These are phyloP conservation scores for Puccinellia tenuiflora DNA, from an alignment of 176 grass and related monocot species.

Conservation along the genomic window DNA sequence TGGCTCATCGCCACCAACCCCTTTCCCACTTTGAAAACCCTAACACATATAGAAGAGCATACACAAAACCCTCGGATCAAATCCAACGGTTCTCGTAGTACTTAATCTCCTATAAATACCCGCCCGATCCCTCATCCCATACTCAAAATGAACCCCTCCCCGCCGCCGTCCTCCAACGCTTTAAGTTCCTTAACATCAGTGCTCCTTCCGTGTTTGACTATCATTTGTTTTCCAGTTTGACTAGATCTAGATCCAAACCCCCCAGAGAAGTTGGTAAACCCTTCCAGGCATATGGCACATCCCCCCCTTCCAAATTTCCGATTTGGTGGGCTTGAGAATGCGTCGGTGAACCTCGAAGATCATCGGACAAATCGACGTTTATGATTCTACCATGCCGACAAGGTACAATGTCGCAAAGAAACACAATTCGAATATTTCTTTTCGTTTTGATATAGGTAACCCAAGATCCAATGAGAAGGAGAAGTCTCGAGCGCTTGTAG, in stretches of 20 bases:
- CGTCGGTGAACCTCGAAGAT: fast-evolving
- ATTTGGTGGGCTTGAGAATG: not conserved
- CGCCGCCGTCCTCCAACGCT: not conserved
- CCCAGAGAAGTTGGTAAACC: not conserved
- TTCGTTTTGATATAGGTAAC: no score
- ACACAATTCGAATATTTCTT: no score
- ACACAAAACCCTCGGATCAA: not conserved
- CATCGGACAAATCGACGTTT: not conserved
- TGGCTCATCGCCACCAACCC: fast-evolving
- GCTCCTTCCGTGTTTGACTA: not conserved
- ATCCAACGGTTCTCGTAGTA: not conserved
- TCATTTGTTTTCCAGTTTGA: not conserved
- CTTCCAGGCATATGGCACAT: not conserved
- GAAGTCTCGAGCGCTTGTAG: no score
- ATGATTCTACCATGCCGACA: not conserved
- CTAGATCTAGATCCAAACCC: not conserved
- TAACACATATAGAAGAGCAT: not conserved
- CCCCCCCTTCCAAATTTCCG: not conserved
- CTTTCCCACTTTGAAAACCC: not conserved
- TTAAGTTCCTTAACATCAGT: no score
- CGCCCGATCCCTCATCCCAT: not conserved
- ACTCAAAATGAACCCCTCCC: not conserved
- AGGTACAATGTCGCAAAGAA: not conserved
- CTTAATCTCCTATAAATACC: not conserved
- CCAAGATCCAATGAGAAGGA: no score